Conservation (phyloP, 73 alveolate genomes). For the Durusdinium trenchii region DNA sequence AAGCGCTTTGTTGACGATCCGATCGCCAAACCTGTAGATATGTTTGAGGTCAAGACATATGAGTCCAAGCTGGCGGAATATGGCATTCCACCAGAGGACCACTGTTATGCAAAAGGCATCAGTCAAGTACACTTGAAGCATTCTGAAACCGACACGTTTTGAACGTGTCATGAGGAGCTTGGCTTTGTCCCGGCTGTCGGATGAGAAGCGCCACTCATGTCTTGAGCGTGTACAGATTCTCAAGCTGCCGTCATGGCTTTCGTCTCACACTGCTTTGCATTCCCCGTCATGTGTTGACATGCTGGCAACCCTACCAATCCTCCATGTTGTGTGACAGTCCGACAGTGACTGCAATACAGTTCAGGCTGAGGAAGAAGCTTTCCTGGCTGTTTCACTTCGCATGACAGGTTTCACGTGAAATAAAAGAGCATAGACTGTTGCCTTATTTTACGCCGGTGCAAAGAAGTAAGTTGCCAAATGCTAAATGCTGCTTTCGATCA, state of each 20-base stretch:
- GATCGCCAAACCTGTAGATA: background rate
- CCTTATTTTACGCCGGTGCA: background rate
- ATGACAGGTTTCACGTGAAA: slow-evolving; percentile 49
- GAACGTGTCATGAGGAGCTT: slow-evolving; percentile 25
- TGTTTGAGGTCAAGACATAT: slow-evolving; percentile 96
- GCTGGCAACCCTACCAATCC: background rate
- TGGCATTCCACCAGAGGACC: slow-evolving; percentile 98
- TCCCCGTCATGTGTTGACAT: background rate
- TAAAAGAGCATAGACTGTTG: background rate
- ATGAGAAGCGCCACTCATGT: background rate
- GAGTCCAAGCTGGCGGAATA: slow-evolving; percentile 98
- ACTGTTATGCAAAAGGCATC: slow-evolving; percentile 34
- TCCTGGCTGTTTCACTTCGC: slow-evolving; percentile 71
- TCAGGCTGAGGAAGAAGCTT: slow-evolving; percentile 41
- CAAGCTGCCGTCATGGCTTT: background rate
- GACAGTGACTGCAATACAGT: background rate
- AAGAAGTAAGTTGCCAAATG: too few species aligned
- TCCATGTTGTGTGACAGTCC: background rate
- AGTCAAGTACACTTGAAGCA: background rate
- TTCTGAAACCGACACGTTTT: background rate
- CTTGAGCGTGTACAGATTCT: slow-evolving; percentile 37
- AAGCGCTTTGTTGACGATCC: background rate
- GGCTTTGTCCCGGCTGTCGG: slow-evolving; percentile 94
- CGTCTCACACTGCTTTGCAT: slow-evolving; percentile 6
- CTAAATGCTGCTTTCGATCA: background rate